Evolutionary conservation across 768 basidiomycete species (phyloP), one percentile per base, ranked within the genome.

Genomic region (Boletus insuetus): DNA sequence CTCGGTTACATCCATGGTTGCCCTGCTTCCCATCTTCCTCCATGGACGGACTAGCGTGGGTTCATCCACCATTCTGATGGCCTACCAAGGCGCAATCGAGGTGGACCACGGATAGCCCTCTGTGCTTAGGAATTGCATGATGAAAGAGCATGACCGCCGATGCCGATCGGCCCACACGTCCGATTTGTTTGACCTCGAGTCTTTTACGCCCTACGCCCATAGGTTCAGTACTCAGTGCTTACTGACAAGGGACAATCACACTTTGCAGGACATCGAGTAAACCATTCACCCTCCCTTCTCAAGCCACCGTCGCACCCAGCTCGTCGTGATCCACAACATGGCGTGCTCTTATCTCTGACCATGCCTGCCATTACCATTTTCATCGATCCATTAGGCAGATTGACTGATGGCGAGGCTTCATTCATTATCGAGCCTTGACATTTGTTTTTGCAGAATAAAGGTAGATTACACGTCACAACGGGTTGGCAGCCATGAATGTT

Each of bases 171-270:
- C 35, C 56, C 57, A 59, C 46, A 11, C 4, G 24, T 26, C 38
- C 47, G 20, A 29, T 24, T 14, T 35, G 20, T 24, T 26, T 19
- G 37, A 54, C 11, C n/a, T 38, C 20, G 70, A 60, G 67, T 13
- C 45, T 29, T 70, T 72, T 69, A 63, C 51, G 69, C 69, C 12
- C 47, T 39, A 39, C 16, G 59, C 51, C 29, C 42, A 49, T 46
- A 14, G 8, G 26, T 24, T 16, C 22, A 50, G n/a, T 24, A 24
- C 24, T 24, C 24, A 24, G 24, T 24, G 24, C 24, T 24, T 31
- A 14, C 9, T 20, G 20, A 20, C 11, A 24, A 54, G 29, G 22
- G 45, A 29, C 47, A 46, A 49, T 19, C 13, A 19, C 37, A 17
- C 32, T 10, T 38, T 24, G 37, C 16, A 52, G 34, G 9, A n/a